Evolutionary conservation across 331 rosid genomes (phyloP).

Genomic region (Arachis monticola): DNA sequence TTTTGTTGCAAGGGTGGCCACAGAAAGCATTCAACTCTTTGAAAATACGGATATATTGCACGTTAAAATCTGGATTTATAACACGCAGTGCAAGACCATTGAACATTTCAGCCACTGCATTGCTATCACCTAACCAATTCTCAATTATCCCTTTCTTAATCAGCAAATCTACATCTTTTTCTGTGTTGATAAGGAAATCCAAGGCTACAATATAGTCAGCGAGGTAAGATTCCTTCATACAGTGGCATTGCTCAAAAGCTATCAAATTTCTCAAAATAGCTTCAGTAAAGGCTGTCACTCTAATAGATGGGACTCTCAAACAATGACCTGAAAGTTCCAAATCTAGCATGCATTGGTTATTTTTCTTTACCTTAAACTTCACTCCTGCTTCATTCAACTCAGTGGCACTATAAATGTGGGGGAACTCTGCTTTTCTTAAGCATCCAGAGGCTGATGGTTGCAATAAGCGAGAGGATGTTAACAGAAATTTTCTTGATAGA

Average conservation of each 20-base stretch:
- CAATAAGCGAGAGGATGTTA: no score
- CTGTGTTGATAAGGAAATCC: conserved; percentile 27
- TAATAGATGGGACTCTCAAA: conserved; percentile 28
- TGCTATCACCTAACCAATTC: neutral
- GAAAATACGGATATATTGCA: neutral
- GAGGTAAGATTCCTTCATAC: neutral
- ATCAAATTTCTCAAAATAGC: conserved; percentile 29
- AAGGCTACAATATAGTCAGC: conserved; percentile 13
- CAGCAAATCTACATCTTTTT: neutral
- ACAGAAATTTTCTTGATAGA: no score
- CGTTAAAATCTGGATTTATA: neutral
- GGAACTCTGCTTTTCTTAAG: no score
- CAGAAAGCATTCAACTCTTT: neutral
- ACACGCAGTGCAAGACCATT: no score
- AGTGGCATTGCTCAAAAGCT: conserved; percentile 30
- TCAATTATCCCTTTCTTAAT: neutral
- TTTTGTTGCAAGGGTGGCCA: neutral
- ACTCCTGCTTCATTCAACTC: conserved; percentile 10
- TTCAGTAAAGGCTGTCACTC: conserved; percentile 8
- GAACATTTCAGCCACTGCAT: neutral
- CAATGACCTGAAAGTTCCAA: fast-evolving
- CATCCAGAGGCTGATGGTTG: no score
- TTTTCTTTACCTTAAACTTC: neutral
- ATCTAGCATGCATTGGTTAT: neutral
- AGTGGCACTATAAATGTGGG: neutral